Conservation (phyloP, 2,329 filamentous ascomycete species). For the Claviceps purpurea region DNA sequence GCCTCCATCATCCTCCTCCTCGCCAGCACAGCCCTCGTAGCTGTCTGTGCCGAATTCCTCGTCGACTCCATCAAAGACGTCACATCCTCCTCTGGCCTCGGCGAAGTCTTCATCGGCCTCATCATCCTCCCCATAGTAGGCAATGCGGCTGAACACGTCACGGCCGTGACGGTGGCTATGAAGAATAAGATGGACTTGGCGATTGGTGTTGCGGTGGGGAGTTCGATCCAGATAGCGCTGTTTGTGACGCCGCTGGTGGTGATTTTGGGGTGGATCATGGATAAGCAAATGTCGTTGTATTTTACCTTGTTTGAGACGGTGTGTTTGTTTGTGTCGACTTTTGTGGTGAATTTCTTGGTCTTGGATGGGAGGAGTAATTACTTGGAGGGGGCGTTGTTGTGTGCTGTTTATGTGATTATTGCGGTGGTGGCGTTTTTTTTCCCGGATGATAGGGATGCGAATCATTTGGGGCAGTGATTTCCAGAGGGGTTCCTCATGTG, state of each 20-base stretch:
- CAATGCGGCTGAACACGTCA: constrained; percentile 62
- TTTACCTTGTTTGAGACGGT: constrained; percentile 86
- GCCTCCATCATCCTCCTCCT: constrained; percentile 49
- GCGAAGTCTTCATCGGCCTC: constrained; percentile 56
- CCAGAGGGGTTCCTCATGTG: too few species aligned
- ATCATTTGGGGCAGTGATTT: constrained; percentile 18
- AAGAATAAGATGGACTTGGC: constrained; percentile 69
- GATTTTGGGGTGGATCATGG: constrained; percentile 57
- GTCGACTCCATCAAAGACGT: constrained; percentile 54
- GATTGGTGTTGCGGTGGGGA: constrained; percentile 58
- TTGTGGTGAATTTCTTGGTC: constrained; percentile 81
- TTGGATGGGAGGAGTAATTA: constrained; percentile 79
- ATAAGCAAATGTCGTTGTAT: constrained; percentile 62
- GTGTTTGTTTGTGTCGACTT: constrained; percentile 68
- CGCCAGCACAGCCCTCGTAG: constrained; percentile 51
- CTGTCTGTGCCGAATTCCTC: constrained; percentile 57
- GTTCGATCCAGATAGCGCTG: constrained; percentile 58
- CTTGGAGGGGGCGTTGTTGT: constrained; percentile 61
- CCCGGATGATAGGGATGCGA: constrained; percentile 36
- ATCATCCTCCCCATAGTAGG: constrained; percentile 62
- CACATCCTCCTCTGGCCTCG: constrained; percentile 39
- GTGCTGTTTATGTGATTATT: constrained; percentile 56
- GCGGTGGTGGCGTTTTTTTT: constrained; percentile 55
- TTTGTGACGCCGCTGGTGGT: constrained; percentile 59
- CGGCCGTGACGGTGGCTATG: constrained; percentile 54